Evolutionary conservation across 176 grass and related monocot genomes (phyloP).

Genomic region (Tuctoria greenei): DNA sequence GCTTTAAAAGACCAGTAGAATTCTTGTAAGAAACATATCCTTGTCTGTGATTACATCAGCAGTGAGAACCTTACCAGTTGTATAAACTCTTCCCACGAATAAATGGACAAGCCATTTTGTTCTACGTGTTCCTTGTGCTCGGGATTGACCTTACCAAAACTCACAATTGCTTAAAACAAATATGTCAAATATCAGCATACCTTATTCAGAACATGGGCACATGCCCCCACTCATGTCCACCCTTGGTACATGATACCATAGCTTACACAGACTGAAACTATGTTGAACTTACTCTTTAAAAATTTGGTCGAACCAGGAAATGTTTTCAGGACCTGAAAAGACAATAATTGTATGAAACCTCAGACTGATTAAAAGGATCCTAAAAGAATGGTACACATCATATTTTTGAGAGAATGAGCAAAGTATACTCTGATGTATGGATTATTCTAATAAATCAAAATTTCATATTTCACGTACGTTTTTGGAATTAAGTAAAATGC

Average conservation of each 20-base stretch:
- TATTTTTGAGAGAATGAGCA: constrained; percentile 5
- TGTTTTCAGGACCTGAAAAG: constrained; percentile 85
- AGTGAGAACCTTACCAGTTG: constrained; percentile 53
- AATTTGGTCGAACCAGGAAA: constrained; percentile 55
- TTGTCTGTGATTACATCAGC: too few relatives aligned
- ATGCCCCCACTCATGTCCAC: not conserved
- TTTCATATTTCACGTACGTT: not conserved
- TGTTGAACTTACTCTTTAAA: constrained; percentile 70
- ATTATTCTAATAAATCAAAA: constrained; percentile 23
- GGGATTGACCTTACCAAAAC: constrained; percentile 69
- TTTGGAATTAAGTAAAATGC: not conserved
- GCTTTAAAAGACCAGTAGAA: not conserved
- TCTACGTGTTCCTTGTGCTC: constrained; percentile 73
- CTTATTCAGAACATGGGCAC: not conserved
- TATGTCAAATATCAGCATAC: constrained; percentile 32
- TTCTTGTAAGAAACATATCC: not conserved
- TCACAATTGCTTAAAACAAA: constrained; percentile 78
- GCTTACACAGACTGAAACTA: not conserved
- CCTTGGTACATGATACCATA: constrained; percentile 6
- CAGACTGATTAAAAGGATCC: not conserved
- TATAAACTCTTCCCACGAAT: constrained; percentile 83
- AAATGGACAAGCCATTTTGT: constrained; percentile 71
- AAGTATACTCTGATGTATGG: not conserved
- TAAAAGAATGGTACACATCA: not conserved
- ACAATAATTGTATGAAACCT: constrained; percentile 5